A percentile compares a stretch with the other conserved stretches of the same genome.
phyloP scores from a whole-genome alignment of 129 eudicot genomes.

The Escallonia rubra region DNA sequence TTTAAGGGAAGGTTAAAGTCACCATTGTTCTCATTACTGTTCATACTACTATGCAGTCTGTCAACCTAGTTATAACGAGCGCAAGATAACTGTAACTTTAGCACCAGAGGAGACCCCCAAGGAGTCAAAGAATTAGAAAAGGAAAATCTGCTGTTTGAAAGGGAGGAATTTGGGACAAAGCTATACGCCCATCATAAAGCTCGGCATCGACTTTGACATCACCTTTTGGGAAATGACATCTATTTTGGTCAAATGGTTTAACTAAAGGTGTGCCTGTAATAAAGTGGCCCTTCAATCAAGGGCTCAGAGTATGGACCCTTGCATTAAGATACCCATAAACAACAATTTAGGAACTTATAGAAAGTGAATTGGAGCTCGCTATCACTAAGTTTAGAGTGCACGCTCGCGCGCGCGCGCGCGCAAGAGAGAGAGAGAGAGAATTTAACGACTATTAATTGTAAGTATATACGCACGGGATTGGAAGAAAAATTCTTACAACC shows the following conservation, averaged over 20 bases:
- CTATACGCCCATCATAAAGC: background rate
- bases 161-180: background rate
- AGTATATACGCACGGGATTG: too few species aligned
- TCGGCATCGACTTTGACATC: background rate
- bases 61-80: too few species aligned
- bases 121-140: conserved; percentile 9
- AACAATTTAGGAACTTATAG: too few species aligned
- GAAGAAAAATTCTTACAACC: background rate
- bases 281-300: conserved; percentile 1
- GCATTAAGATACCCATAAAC: too few species aligned
- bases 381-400: too few species aligned
- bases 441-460: too few species aligned
- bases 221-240: background rate
- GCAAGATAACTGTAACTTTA: background rate
- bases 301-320: background rate
- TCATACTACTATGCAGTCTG: too few species aligned
- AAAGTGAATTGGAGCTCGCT: too few species aligned
- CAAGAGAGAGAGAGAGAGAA: too few species aligned
- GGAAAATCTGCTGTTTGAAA: background rate
- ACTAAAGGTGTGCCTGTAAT: background rate
- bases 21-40: too few species aligned
- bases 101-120: background rate
- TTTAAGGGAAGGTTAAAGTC: background rate
- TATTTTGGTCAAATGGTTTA: background rate
- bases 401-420: too few species aligned